Base-by-base conservation (phyloP, 306 rosid genomes). In the Arachis hypogaea region DNA sequence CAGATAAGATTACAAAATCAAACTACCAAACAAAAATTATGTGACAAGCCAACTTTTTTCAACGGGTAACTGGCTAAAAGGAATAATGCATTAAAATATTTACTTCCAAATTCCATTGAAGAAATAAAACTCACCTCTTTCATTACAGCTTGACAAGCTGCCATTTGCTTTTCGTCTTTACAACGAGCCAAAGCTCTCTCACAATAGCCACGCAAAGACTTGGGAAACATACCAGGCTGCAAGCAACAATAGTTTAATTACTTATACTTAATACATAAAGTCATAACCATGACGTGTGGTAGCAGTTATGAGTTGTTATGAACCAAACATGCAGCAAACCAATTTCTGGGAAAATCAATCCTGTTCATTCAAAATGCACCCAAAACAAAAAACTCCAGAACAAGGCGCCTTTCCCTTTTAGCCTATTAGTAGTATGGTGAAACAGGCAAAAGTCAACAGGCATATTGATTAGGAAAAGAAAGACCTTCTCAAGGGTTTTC, bases 101-200 rank as follows among this genome's bases (percentile, higher is more conserved):
- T 64, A 50, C 44, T 50, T 58, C 67, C 69, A 43, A 10, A 38
- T 68, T 64, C 67, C 69, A 43, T 8, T 38, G 50, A 43, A 59
- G 54, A 59, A 71, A 50, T 57, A 58, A 72, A 67, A 63, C 81
- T 77, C 80, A 90, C 99, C 89, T 92, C 98, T 90, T 88, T 92
- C 93, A 95, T 79, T 81, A 85, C 86, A 54, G 84, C 84, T 84
- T 92, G 98, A 88, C 90, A 85, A 14, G 90, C 92, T 59, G 86
- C 68, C 99, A 84, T 90, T 75, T 88, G 96, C 50, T 43, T 82
- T 69, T 95, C 99, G 83, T 85, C 97, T 82, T 92, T 88, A 86
- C 93, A 95, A 33, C 99, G 97, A 77, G 90, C 88, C 91, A 92
- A 85, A 72, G 93, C 98, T 87, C 97, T 95, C 83, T 88, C 98